These are phyloP conservation scores for Leptosphaerulina australis DNA, from an alignment of 2,329 filamentous ascomycete genomes.

Conservation along the genomic window DNA sequence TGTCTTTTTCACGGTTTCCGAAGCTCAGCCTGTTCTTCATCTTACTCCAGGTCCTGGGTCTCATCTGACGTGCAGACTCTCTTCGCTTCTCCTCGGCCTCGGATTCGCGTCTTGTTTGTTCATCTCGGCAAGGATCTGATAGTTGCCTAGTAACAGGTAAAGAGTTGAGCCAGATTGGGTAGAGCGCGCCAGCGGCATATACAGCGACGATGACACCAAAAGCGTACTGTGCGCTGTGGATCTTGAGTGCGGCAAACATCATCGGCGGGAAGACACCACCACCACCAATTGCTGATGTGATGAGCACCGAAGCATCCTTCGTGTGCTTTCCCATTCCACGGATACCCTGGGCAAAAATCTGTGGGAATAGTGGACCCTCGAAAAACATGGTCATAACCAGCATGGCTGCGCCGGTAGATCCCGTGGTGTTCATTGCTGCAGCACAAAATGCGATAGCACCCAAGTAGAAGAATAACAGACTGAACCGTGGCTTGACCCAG, in stretches of 20 bases:
- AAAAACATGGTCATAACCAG: conserved; percentile 63
- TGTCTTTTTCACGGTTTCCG: conserved; percentile 25
- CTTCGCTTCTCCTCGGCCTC: conserved; percentile 32
- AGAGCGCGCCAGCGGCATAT: conserved; percentile 58
- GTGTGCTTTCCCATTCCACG: conserved; percentile 64
- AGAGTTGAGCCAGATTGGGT: conserved; percentile 61
- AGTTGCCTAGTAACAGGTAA: conserved; percentile 56
- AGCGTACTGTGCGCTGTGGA: conserved; percentile 53
- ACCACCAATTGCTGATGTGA: conserved; percentile 62
- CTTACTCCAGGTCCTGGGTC: conserved; percentile 31
- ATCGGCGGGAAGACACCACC: conserved; percentile 63
- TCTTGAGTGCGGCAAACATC: conserved; percentile 54
- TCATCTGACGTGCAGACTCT: conserved; percentile 26
- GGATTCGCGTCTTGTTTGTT: conserved; percentile 35
- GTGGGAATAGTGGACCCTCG: conserved; percentile 65
- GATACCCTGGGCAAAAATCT: conserved; percentile 64
- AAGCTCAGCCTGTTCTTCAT: conserved; percentile 30
- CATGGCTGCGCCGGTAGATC: conserved; percentile 53
- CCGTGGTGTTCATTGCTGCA: conserved; percentile 56
- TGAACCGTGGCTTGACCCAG: conserved; percentile 63
- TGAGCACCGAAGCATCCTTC: conserved; percentile 60
- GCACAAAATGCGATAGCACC: conserved; percentile 60
- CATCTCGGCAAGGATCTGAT: conserved; percentile 56
- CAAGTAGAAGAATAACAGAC: conserved; percentile 61
- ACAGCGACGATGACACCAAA: conserved; percentile 61